Base-by-base conservation (phyloP, 805 yeast genomes). In the Saccharomycopsis malanga region DNA sequence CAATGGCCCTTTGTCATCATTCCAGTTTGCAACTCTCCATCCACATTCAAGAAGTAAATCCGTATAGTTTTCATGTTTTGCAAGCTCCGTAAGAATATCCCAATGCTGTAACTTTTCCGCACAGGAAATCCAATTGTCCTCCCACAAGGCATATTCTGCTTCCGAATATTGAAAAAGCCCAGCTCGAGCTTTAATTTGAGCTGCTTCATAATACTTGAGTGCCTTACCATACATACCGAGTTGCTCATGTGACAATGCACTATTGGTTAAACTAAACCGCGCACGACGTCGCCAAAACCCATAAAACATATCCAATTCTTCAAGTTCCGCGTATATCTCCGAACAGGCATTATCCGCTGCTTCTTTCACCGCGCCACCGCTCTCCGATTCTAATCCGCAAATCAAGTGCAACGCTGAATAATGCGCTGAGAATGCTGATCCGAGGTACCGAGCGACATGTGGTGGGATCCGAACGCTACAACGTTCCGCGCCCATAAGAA, bases 21-120 rank as follows among this genome's bases (percentile, higher is more conserved):
- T 83, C 99, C 99, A 93, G 59, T 94, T 97, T 3, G 98, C 97
- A 35, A 91, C 95, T 59, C 98, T 74, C 99, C 99, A 93, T 35
- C 97, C 98, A 72, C 98, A 93, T 63, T 93, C 99, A n/a, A 93
- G 69, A 22, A 94, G 67, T 54, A 93, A 71, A 59, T 93, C 98
- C 0, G 96, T 87, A 61, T 89, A 93, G 0, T 96, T 97, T 69
- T 94, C 99, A 60, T 93, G 97, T 57, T 91, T 87, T 2, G 99
- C 98, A 32, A 94, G 71, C 57, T 94, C 99, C 0, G 98, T 89
- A 49, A 93, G 69, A 40, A 94, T 83, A 60, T 93, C 98, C 99
- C 99, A 93, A 54, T 93, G 97, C 61, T 93, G 98, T 32, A 93
- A 68, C 62, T 93, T 93, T 60, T 93, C 96, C 2, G 98, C 96